Evolutionary conservation across 371 early-diverging fungal species (phyloP).

Genomic region (Mucor indicus): DNA sequence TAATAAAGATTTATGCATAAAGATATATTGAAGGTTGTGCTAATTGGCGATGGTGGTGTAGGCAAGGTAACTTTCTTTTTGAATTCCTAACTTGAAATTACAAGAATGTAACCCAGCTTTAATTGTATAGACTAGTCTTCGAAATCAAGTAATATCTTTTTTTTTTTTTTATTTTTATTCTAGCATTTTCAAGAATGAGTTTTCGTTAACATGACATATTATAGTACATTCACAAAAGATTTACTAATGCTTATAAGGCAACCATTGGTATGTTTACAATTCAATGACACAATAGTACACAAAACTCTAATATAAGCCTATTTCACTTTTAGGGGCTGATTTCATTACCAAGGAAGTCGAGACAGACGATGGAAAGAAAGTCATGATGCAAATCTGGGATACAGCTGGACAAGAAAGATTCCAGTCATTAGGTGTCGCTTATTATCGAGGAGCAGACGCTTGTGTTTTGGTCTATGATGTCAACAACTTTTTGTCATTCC

Average conservation of each 20-base stretch:
- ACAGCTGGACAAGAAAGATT: constrained; percentile 96
- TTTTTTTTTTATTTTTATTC: neutral
- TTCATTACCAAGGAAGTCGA: constrained; percentile 93
- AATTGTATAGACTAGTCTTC: constrained; percentile 50
- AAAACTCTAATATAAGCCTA: neutral
- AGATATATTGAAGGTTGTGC: constrained; percentile 69
- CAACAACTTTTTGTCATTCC: constrained; percentile 89
- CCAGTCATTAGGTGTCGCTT: constrained; percentile 93
- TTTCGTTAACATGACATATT: no score
- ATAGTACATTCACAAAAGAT: constrained; percentile 91
- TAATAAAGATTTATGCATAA: constrained; percentile 42
- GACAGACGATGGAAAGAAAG: constrained; percentile 70
- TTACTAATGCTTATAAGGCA: constrained; percentile 95
- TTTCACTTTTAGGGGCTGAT: constrained; percentile 61
- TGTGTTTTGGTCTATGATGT: constrained; percentile 96
- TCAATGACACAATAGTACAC: neutral
- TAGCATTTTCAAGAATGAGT: no score
- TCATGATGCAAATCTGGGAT: constrained; percentile 70
- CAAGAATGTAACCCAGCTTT: neutral
- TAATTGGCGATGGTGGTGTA: constrained; percentile 85
- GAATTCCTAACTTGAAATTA: neutral
- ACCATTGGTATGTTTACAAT: constrained; percentile 79
- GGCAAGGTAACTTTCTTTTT: constrained; percentile 60
- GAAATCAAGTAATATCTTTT: constrained; percentile 44
- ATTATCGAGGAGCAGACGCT: constrained; percentile 98